A percentile compares a stretch with the other conserved stretches of the same genome.
Conservation (phyloP, 23 red algal species). For the Agarophyton chilense region DNA sequence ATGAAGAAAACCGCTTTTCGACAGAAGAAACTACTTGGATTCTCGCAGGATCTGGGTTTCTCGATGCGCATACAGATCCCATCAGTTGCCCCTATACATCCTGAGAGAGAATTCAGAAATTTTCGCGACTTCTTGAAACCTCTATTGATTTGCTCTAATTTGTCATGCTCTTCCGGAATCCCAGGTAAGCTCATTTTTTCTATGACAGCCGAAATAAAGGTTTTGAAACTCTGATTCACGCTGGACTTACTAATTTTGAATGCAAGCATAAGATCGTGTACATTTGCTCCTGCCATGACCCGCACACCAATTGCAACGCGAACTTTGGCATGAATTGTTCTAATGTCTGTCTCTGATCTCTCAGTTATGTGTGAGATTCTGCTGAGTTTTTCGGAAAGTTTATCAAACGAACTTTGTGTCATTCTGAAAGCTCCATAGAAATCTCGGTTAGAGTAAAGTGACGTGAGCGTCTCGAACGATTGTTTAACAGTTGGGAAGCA, state of each 20-base stretch:
- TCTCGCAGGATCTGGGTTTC: not conserved
- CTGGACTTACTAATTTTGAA: not conserved
- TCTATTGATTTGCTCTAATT: not conserved
- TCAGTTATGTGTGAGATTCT: not conserved
- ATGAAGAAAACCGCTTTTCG: not conserved
- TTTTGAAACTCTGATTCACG: not conserved
- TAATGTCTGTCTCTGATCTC: not conserved
- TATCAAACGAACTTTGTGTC: not conserved
- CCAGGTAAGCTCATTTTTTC: not conserved
- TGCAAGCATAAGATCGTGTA: not conserved
- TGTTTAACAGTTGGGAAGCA: no score
- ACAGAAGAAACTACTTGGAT: conserved; percentile 3
- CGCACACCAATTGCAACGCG: not conserved
- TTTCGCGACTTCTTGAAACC: not conserved
- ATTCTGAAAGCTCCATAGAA: not conserved
- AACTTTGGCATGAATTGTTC: not conserved
- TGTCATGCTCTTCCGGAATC: not conserved
- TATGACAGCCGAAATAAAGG: not conserved
- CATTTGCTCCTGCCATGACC: not conserved
- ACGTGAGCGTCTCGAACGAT: not conserved
- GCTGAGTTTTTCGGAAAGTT: not conserved
- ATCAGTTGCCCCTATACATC: conserved; percentile 6
- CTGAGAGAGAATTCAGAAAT: not conserved
- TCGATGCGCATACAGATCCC: not conserved
- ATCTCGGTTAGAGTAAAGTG: not conserved